phyloP scores from a whole-genome alignment of 768 basidiomycete genomes.

The Daedaleopsis sinensis region DNA sequence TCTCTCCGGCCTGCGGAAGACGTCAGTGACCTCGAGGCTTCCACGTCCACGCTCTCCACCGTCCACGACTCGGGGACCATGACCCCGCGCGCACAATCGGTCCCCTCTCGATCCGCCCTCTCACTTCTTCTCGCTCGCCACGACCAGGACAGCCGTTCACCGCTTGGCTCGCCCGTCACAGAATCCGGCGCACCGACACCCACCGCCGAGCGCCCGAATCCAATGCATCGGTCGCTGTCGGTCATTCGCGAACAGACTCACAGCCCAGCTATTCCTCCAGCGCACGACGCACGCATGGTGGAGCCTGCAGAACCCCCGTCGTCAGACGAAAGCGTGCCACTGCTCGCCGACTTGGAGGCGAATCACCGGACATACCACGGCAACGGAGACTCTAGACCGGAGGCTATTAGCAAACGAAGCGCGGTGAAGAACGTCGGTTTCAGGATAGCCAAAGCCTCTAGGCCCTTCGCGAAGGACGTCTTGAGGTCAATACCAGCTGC shows the following conservation, averaged over 20 bases:
- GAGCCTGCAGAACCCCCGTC: not conserved
- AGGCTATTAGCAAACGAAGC: slow-evolving; percentile 22
- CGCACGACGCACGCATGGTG: not conserved
- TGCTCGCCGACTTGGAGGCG: slow-evolving; percentile 30
- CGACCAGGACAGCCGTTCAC: slow-evolving; percentile 5
- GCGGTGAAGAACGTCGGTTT: slow-evolving; percentile 6
- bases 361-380: slow-evolving; percentile 18
- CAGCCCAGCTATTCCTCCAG: not conserved
- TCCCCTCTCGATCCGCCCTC: slow-evolving; percentile 27
- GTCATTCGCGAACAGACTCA: not conserved
- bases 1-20: slow-evolving; percentile 21
- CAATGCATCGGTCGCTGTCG: slow-evolving; percentile 9
- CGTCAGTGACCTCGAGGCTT: slow-evolving; percentile 24
- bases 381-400: slow-evolving; percentile 10
- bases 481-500: slow-evolving; percentile 76
- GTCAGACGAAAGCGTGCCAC: slow-evolving; percentile 21
- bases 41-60: slow-evolving; percentile 26
- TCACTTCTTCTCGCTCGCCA: slow-evolving; percentile 28
- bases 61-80: slow-evolving; percentile 17
- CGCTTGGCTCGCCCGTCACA: slow-evolving; percentile 4
- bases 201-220: slow-evolving; percentile 16
- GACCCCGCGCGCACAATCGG: slow-evolving; percentile 21
- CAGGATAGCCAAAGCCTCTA: not conserved
- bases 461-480: slow-evolving; percentile 23
- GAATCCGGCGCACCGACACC: slow-evolving; percentile 22